phyloP scores from a whole-genome alignment of 2,329 filamentous ascomycete genomes.

The Verticillium albo-atrum region DNA sequence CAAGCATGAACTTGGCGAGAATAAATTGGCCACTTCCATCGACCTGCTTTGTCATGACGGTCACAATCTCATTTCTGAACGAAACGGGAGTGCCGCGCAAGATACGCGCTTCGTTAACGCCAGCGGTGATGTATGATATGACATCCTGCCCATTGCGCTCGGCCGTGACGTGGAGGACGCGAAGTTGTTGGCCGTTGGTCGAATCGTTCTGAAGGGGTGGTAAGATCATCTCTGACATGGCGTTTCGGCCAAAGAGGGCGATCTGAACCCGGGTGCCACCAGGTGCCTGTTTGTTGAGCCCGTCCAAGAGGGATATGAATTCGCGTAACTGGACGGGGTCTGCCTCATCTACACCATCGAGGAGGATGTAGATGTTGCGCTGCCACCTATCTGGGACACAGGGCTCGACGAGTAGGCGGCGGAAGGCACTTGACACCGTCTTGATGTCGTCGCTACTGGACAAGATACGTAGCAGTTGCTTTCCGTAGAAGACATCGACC shows the following conservation, averaged over 20 bases:
- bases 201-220: constrained; percentile 22
- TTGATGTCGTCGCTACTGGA: constrained; percentile 34
- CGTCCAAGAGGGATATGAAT: constrained; percentile 29
- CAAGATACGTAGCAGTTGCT: constrained; percentile 28
- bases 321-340: constrained; percentile 29
- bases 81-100: constrained; percentile 25
- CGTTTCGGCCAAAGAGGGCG: constrained; percentile 35
- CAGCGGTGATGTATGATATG: constrained; percentile 33
- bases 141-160: constrained; percentile 39
- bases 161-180: constrained; percentile 35
- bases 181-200: constrained; percentile 23
- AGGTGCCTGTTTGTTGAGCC: constrained; percentile 14
- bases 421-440: constrained; percentile 38
- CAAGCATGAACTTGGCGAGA: constrained; percentile 45
- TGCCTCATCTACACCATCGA: constrained; percentile 44
- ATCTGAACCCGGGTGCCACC: constrained; percentile 25
- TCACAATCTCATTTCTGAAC: constrained; percentile 31
- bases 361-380: constrained; percentile 35
- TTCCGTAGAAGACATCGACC: constrained; percentile 38
- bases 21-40: constrained; percentile 39
- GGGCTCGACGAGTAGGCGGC: constrained; percentile 33
- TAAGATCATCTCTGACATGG: constrained; percentile 34
- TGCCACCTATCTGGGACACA: constrained; percentile 25
- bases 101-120: constrained; percentile 31
- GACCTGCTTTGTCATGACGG: constrained; percentile 34